These are phyloP conservation scores for Citrullus colocynthis DNA, from an alignment of 306 rosid genomes.

Conservation along the genomic window DNA sequence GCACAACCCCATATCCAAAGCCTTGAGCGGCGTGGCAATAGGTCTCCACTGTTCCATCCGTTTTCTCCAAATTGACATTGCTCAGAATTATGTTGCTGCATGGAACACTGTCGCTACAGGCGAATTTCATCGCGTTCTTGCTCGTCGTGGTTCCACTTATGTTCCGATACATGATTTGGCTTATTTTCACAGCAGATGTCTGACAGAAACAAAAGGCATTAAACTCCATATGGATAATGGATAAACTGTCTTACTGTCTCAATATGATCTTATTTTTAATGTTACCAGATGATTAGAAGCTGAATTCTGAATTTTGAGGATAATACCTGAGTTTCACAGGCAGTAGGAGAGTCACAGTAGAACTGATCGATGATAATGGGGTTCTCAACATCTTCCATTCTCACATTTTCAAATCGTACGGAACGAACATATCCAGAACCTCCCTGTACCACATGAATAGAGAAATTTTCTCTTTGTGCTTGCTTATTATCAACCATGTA, in stretches of 20 bases:
- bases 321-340: constrained; percentile 76
- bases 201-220: constrained; percentile 13
- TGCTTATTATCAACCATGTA: neutral
- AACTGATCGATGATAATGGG: constrained; percentile 94
- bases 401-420: constrained; percentile 76
- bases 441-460: constrained; percentile 37
- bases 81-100: constrained; percentile 72
- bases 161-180: constrained; percentile 60
- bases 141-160: constrained; percentile 76
- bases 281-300: neutral
- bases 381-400: constrained; percentile 64
- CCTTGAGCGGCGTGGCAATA: constrained; percentile 94
- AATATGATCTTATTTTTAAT: neutral
- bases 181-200: constrained; percentile 72
- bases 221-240: neutral
- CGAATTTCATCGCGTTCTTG: constrained; percentile 71
- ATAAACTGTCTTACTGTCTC: neutral
- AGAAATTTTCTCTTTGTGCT: neutral
- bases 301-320: neutral
- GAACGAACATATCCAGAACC: constrained; percentile 88
- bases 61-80: constrained; percentile 63
- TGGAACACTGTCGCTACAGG: constrained; percentile 80
- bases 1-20: constrained; percentile 56
- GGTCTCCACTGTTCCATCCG: constrained; percentile 77
- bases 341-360: constrained; percentile 80